Percentiles rank a stretch among this genome's conserved stretches.
These are phyloP conservation scores for Canna indica DNA, from an alignment of 176 grass and related monocot genomes.

Conservation along the genomic window DNA sequence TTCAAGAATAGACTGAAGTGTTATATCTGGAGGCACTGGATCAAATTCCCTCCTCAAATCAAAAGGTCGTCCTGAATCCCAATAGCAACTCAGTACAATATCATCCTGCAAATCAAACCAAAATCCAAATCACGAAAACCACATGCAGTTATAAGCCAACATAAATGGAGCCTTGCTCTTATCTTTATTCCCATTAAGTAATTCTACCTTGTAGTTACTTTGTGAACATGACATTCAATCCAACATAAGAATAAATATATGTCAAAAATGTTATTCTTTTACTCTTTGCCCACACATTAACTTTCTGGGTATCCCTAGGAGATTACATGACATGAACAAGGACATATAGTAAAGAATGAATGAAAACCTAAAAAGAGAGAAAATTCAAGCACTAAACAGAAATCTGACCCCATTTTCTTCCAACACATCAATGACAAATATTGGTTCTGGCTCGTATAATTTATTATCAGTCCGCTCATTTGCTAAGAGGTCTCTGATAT, in stretches of 20 bases:
- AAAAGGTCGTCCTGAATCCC: conserved; percentile 85
- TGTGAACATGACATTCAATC: neutral
- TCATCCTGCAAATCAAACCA: conserved; percentile 60
- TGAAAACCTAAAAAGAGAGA: neutral
- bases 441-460: conserved; percentile 78
- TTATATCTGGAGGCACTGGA: conserved; percentile 73
- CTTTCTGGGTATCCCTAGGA: too few species aligned
- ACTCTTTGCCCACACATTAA: neutral
- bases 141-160: conserved; percentile 1
- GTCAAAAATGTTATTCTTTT: neutral
- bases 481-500: conserved; percentile 61
- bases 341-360: neutral
- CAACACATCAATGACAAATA: conserved; percentile 95
- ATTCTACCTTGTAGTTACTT: neutral
- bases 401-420: conserved; percentile 93
- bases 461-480: conserved; percentile 61
- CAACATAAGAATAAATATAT: neutral
- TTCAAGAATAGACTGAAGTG: conserved; percentile 97
- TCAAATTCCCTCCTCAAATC: conserved; percentile 92
- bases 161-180: neutral
- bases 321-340: too few species aligned
- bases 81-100: conserved; percentile 95
- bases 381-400: conserved; percentile 8
- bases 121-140: neutral
- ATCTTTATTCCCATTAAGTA: neutral